Evolutionary conservation across 768 basidiomycete genomes (phyloP).

Genomic region (Asterophora parasitica): DNA sequence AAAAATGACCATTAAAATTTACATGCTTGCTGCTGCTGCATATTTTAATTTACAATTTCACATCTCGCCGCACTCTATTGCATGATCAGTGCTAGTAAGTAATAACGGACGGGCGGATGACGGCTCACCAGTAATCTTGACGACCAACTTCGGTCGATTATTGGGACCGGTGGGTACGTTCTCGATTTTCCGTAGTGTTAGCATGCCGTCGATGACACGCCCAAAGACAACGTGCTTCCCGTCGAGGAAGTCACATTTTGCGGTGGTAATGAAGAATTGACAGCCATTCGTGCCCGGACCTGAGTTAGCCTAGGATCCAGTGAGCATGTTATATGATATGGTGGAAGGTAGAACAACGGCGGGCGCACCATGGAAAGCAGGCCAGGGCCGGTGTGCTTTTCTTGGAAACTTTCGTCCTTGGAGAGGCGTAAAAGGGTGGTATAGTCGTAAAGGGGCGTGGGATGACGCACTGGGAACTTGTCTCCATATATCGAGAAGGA

Average conservation of each 20-base stretch:
- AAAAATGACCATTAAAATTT: too few species aligned
- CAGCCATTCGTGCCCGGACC: slow-evolving; percentile 94
- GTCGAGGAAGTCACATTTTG: slow-evolving; percentile 92
- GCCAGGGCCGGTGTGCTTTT: slow-evolving; percentile 84
- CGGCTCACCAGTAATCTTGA: slow-evolving; percentile 74
- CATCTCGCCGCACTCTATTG: slow-evolving; percentile 14
- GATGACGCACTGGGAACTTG: slow-evolving; percentile 72
- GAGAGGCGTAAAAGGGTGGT: background rate
- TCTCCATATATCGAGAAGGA: slow-evolving; percentile 96
- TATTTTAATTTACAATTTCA: too few species aligned
- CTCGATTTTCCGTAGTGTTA: slow-evolving; percentile 94
- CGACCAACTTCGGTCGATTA: slow-evolving; percentile 82
- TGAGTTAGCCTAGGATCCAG: slow-evolving; percentile 73
- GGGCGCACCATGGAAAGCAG: slow-evolving; percentile 82
- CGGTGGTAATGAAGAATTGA: slow-evolving; percentile 98
- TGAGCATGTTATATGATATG: background rate
- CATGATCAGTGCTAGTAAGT: slow-evolving; percentile 52
- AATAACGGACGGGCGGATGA: slow-evolving; percentile 11
- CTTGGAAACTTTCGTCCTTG: slow-evolving; percentile 92
- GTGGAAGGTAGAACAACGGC: background rate
- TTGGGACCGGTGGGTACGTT: slow-evolving; percentile 90
- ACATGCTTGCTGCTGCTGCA: too few species aligned
- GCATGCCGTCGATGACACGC: slow-evolving; percentile 86
- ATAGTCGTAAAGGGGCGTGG: background rate
- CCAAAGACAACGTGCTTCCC: slow-evolving; percentile 94